These are phyloP conservation scores for Tuber borchii DNA, from an alignment of 495 filamentous ascomycete species.

Conservation along the genomic window DNA sequence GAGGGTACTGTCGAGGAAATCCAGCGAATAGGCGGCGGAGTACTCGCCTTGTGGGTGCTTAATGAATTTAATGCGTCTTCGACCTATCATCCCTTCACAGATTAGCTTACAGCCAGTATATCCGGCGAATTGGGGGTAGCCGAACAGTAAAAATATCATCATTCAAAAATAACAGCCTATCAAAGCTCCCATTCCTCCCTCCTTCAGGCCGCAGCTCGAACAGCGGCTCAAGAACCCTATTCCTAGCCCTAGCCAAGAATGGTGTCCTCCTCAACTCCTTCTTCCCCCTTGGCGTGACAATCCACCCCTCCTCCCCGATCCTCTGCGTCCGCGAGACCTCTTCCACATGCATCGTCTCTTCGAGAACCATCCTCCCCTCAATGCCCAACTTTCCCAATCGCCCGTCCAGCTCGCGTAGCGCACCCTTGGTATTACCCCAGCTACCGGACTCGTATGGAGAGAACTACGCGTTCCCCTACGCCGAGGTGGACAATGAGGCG, in stretches of 20 bases:
- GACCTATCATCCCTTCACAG: constrained; percentile 43
- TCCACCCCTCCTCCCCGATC: constrained; percentile 50
- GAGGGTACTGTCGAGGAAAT: constrained; percentile 65
- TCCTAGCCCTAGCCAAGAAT: constrained; percentile 57
- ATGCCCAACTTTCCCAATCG: constrained; percentile 53
- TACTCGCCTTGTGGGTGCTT: constrained; percentile 65
- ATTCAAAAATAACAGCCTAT: constrained; percentile 66
- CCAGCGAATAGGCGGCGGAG: constrained; percentile 73
- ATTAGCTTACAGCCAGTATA: neutral
- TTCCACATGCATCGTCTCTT: constrained; percentile 53
- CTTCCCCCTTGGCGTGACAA: constrained; percentile 48
- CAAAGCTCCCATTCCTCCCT: constrained; percentile 48
- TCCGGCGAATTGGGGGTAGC: constrained; percentile 11
- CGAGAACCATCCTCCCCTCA: constrained; percentile 50
- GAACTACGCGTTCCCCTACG: constrained; percentile 61
- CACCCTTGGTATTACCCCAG: constrained; percentile 62
- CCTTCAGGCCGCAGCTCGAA: constrained; percentile 45
- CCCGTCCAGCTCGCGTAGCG: constrained; percentile 53
- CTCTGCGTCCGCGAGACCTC: constrained; percentile 45
- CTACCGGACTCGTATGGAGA: constrained; percentile 68
- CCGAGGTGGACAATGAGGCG: constrained; percentile 55
- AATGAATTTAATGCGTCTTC: constrained; percentile 65
- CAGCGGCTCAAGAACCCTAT: constrained; percentile 51
- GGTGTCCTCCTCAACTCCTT: constrained; percentile 60
- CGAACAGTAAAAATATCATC: constrained; percentile 66